A percentile compares a stretch with the other conserved stretches of the same genome.
These are phyloP conservation scores for Cladosporium velox DNA, from an alignment of 2,329 filamentous ascomycete genomes.

Conservation along the genomic window DNA sequence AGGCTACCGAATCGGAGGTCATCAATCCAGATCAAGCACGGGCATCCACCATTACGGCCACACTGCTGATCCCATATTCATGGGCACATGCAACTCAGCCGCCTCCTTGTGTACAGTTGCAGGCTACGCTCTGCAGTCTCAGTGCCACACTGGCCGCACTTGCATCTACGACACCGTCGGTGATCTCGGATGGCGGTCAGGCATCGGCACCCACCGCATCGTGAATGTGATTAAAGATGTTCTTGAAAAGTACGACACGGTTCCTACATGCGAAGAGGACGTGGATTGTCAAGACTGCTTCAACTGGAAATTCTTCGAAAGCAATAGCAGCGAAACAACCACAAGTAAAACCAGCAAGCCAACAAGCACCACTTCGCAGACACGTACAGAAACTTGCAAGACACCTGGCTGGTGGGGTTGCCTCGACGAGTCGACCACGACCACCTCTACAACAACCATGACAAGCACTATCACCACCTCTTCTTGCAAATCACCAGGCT, in stretches of 20 bases:
- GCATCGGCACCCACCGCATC: constrained; percentile 86
- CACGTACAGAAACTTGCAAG: constrained; percentile 78
- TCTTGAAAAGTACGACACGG: constrained; percentile 74
- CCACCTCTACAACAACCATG: constrained; percentile 35
- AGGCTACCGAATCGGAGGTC: constrained; percentile 67
- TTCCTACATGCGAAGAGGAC: constrained; percentile 73
- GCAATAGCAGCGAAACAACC: constrained; percentile 76
- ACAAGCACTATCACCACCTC: constrained; percentile 48
- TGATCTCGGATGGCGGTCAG: constrained; percentile 87
- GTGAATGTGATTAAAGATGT: constrained; percentile 82
- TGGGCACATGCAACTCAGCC: constrained; percentile 87
- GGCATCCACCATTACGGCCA: constrained; percentile 88
- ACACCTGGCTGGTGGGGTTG: constrained; percentile 90
- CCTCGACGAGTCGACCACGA: constrained; percentile 39
- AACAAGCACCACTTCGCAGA: constrained; percentile 56
- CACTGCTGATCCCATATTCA: constrained; percentile 88
- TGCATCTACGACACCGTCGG: constrained; percentile 89
- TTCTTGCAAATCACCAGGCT: constrained; percentile 64
- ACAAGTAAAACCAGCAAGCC: constrained; percentile 61
- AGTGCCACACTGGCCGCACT: constrained; percentile 81
- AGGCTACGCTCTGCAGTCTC: constrained; percentile 86
- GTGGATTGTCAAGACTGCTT: constrained; percentile 81
- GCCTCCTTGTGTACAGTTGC: constrained; percentile 84
- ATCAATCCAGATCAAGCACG: constrained; percentile 70
- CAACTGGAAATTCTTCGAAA: constrained; percentile 90